phyloP scores from a whole-genome alignment of 1,139 yeast genomes.

The Magnusiomyces sp. region DNA sequence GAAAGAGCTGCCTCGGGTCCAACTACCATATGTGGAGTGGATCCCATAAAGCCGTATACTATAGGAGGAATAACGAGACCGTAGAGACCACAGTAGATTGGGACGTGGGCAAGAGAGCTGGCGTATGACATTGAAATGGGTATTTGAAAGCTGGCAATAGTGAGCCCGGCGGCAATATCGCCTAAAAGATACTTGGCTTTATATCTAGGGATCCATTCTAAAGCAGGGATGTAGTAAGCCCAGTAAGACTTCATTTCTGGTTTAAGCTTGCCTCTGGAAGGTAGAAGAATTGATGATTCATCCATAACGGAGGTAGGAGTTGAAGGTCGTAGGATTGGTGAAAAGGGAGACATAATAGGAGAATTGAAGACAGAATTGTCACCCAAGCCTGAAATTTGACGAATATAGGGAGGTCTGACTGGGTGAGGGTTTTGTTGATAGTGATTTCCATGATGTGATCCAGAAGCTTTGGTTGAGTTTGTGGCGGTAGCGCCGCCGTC shows the following conservation, averaged over 20 bases:
- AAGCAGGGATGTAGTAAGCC: slow-evolving; percentile 72
- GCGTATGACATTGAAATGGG: slow-evolving; percentile 88
- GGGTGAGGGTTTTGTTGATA: too few relatives aligned
- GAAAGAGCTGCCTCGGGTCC: slow-evolving; percentile 97
- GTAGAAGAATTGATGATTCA: slow-evolving; percentile 1
- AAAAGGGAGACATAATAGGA: background rate
- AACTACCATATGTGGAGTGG: slow-evolving; percentile 93
- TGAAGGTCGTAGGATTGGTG: background rate
- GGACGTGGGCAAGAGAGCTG: slow-evolving; percentile 82
- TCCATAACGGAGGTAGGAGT: background rate
- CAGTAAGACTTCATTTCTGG: slow-evolving; percentile 26
- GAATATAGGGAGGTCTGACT: slow-evolving; percentile 14
- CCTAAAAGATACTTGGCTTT: slow-evolving; percentile 46
- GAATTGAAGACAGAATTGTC: background rate
- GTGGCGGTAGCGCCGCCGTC: too few relatives aligned
- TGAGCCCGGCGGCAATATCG: slow-evolving; percentile 76
- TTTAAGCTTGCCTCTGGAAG: slow-evolving; percentile 13
- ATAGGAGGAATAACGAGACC: slow-evolving; percentile 81
- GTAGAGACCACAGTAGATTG: slow-evolving; percentile 75
- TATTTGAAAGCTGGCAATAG: slow-evolving; percentile 84
- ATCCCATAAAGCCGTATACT: slow-evolving; percentile 73
- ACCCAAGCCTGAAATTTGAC: slow-evolving; percentile 12
- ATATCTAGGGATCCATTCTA: slow-evolving; percentile 72
- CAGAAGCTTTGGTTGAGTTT: too few relatives aligned
- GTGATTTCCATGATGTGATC: too few relatives aligned